A percentile compares a stretch with the other conserved stretches of the same genome.
phyloP scores from a whole-genome alignment of 2,329 filamentous ascomycete species.

The Trichoderma gracile region DNA sequence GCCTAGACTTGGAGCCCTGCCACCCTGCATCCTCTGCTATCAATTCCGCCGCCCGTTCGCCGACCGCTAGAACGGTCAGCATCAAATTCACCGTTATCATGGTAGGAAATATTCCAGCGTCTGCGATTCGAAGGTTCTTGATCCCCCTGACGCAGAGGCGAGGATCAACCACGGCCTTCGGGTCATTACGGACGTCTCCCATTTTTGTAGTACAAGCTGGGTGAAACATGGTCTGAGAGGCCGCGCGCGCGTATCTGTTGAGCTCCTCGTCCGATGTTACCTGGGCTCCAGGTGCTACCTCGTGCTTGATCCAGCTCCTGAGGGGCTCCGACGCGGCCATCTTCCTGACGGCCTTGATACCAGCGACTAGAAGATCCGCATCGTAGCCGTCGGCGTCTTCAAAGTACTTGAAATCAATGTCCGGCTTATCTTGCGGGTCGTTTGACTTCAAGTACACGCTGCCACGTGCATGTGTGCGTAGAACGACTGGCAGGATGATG shows the following conservation, averaged over 20 bases:
- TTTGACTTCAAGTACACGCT: slow-evolving; percentile 74
- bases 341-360: slow-evolving; percentile 74
- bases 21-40: slow-evolving; percentile 67
- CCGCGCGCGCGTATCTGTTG: slow-evolving; percentile 76
- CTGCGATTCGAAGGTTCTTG: not conserved
- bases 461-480: slow-evolving; percentile 75
- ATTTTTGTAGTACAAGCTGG: slow-evolving; percentile 89
- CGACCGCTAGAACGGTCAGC: slow-evolving; percentile 82
- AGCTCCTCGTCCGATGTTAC: slow-evolving; percentile 77
- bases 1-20: slow-evolving; percentile 17
- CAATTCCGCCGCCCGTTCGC: slow-evolving; percentile 81
- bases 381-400: slow-evolving; percentile 84
- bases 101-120: slow-evolving; percentile 73
- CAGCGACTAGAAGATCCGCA: slow-evolving; percentile 75
- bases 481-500: slow-evolving; percentile 92
- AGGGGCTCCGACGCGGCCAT: slow-evolving; percentile 75
- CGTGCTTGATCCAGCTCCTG: slow-evolving; percentile 78
- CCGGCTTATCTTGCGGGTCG: slow-evolving; percentile 75
- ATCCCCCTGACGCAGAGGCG: slow-evolving; percentile 55
- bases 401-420: slow-evolving; percentile 87
- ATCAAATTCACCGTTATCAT: slow-evolving; percentile 89
- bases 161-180: slow-evolving; percentile 56
- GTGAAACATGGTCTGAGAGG: slow-evolving; percentile 87
- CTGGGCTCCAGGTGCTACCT: slow-evolving; percentile 74
- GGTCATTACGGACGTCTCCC: slow-evolving; percentile 64